A percentile compares a stretch with the other conserved stretches of the same genome.
Conservation (phyloP, 306 rosid species). For the Rubus idaeus region DNA sequence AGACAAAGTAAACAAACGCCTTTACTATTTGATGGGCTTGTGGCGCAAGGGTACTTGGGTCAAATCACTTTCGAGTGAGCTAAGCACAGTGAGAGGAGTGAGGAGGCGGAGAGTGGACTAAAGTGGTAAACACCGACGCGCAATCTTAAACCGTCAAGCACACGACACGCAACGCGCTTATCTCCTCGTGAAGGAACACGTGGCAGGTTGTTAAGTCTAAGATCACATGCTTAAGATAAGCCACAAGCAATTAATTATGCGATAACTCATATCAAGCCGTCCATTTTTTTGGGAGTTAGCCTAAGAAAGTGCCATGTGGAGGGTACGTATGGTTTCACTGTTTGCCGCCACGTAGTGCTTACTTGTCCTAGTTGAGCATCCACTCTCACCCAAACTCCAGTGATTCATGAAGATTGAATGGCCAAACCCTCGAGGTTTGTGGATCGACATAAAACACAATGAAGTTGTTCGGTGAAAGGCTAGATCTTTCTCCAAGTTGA, state of each 20-base stretch:
- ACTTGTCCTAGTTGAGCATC: background rate
- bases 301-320: constrained; percentile 16
- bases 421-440: background rate
- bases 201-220: constrained; percentile 17
- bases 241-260: constrained; percentile 22
- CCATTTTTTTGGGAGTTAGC: constrained; percentile 15
- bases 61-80: constrained; percentile 15
- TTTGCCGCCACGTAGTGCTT: constrained; percentile 12
- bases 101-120: constrained; percentile 4
- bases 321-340: background rate
- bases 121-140: constrained; percentile 34
- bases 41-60: no score
- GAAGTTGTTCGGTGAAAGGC: background rate
- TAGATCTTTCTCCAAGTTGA: background rate
- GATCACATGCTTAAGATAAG: constrained; percentile 35
- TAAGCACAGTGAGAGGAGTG: constrained; percentile 10
- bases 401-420: constrained; percentile 5
- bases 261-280: background rate
- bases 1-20: no score
- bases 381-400: constrained; percentile 18
- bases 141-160: constrained; percentile 12
- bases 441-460: background rate
- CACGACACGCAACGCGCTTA: constrained; percentile 46
- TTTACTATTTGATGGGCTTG: no score
- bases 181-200: constrained; percentile 25